Evolutionary conservation across 345 rosid species (phyloP).

Genomic region (Murraya koenigii): DNA sequence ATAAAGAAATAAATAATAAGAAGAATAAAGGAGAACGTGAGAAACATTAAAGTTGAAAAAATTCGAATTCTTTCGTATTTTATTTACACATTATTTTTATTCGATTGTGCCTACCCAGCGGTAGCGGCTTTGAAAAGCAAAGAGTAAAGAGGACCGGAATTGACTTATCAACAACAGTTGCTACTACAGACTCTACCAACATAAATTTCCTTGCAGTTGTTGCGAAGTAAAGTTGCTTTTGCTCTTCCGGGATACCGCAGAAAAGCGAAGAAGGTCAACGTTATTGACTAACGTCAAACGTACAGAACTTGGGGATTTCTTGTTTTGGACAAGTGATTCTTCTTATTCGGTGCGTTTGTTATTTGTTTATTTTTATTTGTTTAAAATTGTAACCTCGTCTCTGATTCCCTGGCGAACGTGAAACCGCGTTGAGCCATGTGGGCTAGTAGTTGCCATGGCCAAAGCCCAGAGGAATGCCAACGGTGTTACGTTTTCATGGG

Average conservation of each 20-base stretch:
- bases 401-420: slow-evolving; percentile 1
- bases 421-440: slow-evolving; percentile 8
- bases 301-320: neutral
- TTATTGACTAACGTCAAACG: neutral
- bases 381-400: no score
- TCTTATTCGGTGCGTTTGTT: neutral
- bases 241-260: no score
- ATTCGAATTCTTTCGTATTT: neutral
- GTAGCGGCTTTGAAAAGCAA: neutral
- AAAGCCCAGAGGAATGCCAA: neutral
- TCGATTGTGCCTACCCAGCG: neutral
- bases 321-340: no score
- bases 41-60: neutral
- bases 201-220: neutral
- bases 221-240: no score
- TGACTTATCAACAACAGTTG: neutral
- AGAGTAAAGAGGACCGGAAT: neutral
- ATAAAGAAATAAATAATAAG: no score
- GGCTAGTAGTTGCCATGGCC: slow-evolving; percentile 1
- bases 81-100: neutral
- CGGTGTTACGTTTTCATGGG: neutral
- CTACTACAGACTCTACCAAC: neutral
- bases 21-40: neutral
- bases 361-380: neutral
- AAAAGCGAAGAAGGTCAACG: neutral